Evolutionary conservation across 768 basidiomycete genomes (phyloP), one percentile per base, ranked within the genome.

Genomic region (Kondoa subrosea): DNA sequence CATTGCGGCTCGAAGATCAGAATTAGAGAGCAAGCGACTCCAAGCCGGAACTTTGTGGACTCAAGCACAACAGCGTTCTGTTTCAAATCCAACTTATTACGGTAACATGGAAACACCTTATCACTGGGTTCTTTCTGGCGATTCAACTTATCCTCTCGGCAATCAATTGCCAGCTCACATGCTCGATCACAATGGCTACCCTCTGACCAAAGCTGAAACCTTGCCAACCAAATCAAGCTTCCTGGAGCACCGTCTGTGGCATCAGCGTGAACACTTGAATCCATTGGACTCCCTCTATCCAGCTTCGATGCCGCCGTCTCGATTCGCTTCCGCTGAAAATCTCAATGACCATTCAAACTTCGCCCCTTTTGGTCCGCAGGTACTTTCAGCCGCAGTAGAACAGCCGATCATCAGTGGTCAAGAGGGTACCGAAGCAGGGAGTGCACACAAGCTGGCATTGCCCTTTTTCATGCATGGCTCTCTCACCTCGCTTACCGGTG

Each of bases 241-340:
- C 66, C 69, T 73, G 65, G 72, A 73, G 66, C 72, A 73, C 27
- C 70, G 72, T 15, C 0, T 71, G 12, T 66, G 66, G 65, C 72
- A 73, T 31, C 69, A 67, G 12, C 62, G 64, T 4, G 67, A 66
- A 27, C 25, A n/a, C 56, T 12, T 56, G 1, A 66, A 27, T 32
- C 58, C 56, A 33, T n/a, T 68, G 12, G 57, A 32, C 32, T 60
- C 64, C 1, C 66, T 67, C 25, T 59, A 66, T 50, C 67, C 65
- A 1, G 60, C 34, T 67, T 67, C 67, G 50, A 70, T 69, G 56
- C 27, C 58, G 2, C 70, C 65, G 0, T 31, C 69, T 31, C 58
- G 66, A 17, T 73, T 69, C 64, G 61, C 27, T 33, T 63, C 61
- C 17, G 15, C 14, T 32, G 61, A 63, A 32, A 31, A 27, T 8